Evolutionary conservation across 352 stramenopile genomes (phyloP), one percentile per base, ranked within the genome.

Genomic region (Pythium sukuiense): DNA sequence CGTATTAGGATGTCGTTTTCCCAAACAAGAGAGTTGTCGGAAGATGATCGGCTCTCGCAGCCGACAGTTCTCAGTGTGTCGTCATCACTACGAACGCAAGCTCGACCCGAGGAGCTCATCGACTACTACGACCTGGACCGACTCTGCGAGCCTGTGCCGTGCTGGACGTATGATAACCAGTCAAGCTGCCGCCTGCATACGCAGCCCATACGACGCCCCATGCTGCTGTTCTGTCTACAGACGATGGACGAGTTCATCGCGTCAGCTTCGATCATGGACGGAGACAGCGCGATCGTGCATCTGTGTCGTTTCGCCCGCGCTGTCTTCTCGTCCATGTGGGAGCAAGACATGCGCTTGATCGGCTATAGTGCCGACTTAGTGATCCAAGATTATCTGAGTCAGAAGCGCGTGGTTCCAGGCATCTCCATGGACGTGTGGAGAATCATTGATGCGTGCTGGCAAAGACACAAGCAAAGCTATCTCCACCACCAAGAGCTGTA

Each of bases 181-280:
- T 33, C 64, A 7, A 72, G 52, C n/a, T 94, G 84, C 43, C 45
- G 56, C 16, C 63, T 92, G 12, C 83, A 92, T 48, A 30, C 16
- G 0, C 57, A 71, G 6, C n/a, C 60, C 0, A 72, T 85, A 14
- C 62, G 46, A 27, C 72, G 81, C 20, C 85, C 87, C 1, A 87
- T 90, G 71, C 57, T 95, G 58, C 68, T 92, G 12, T 92, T 93
- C 56, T 89, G 78, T 35, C 67, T 93, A 14, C 85, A 93, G 64
- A 77, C 72, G 27, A 58, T 93, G 27, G 82, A 95, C 66, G 79
- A 93, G 62, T 91, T 88, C 59, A 79, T 95, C 45, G 71, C 77
- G 1, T 71, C 43, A 8, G 33, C 63, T 26, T 53, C 45, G 43
- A 63, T 33, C 6, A 39, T 58, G 41, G n/a, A 49, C 12, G 29